phyloP scores from a whole-genome alignment of 257 asterid genomes.

The Lavandula angustifolia region DNA sequence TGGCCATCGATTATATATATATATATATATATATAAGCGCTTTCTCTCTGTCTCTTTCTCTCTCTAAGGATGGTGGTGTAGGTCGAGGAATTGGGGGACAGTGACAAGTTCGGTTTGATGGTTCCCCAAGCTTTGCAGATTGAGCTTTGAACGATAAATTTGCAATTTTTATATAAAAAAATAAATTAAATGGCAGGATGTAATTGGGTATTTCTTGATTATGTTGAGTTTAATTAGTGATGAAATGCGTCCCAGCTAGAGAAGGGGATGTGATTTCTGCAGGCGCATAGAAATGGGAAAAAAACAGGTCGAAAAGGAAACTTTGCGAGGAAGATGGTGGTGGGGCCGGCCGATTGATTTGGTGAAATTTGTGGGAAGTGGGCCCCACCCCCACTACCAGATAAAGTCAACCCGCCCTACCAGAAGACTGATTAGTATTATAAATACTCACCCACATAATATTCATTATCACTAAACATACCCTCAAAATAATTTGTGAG shows the following conservation, averaged over 20 bases:
- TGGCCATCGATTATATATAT: not conserved
- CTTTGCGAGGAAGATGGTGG: not conserved
- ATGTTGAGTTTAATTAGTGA: no score
- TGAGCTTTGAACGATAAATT: not conserved
- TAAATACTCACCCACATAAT: constrained; percentile 33
- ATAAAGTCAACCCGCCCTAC: constrained; percentile 37
- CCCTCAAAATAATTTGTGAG: no score
- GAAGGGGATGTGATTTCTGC: no score
- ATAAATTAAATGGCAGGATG: no score
- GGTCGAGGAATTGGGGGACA: constrained; percentile 47
- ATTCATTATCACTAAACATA: no score
- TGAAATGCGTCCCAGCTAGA: no score
- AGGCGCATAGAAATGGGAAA: no score
- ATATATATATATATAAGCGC: not conserved
- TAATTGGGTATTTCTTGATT: no score
- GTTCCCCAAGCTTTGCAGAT: constrained; percentile 36
- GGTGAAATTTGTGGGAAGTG: constrained; percentile 3
- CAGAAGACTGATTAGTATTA: constrained; percentile 15
- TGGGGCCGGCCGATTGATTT: not conserved
- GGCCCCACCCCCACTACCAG: constrained; percentile 30
- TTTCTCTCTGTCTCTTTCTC: no score
- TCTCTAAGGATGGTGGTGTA: not conserved
- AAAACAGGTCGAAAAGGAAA: not conserved
- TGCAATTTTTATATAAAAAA: no score
- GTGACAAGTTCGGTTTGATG: constrained; percentile 38